Evolutionary conservation across 2,329 filamentous ascomycete species (phyloP).

Genomic region (Sclerotiophoma versabilis): DNA sequence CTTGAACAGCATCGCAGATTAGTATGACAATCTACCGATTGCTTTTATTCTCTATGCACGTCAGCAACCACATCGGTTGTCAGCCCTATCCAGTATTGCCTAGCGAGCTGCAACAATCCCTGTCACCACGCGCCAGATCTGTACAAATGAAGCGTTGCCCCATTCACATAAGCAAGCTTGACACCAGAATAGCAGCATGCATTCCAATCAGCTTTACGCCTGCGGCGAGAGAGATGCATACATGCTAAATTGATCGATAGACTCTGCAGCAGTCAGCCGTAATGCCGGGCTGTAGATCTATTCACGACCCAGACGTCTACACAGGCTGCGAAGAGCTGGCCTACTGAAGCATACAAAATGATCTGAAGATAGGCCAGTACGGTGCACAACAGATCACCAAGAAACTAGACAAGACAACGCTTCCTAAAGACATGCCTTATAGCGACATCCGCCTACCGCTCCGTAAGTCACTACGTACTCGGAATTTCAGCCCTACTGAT

Average conservation of each 20-base stretch:
- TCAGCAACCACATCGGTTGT: background rate
- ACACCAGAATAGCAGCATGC: background rate
- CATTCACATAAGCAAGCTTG: background rate
- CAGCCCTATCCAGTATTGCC: background rate
- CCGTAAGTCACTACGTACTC: conserved; percentile 35
- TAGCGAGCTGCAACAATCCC: conserved; percentile 6
- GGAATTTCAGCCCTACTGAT: no score
- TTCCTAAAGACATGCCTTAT: conserved; percentile 23
- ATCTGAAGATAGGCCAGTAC: background rate
- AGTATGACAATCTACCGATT: background rate
- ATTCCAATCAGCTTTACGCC: background rate
- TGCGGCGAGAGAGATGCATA: background rate
- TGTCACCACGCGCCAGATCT: background rate
- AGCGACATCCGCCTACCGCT: conserved; percentile 33
- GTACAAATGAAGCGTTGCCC: background rate
- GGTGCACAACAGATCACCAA: background rate
- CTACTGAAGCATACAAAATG: background rate
- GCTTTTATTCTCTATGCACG: background rate
- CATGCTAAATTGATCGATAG: background rate
- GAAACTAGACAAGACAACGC: background rate
- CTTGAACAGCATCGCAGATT: background rate
- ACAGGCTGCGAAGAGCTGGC: background rate
- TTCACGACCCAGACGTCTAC: background rate
- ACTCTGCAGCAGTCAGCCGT: background rate
- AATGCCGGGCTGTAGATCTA: background rate